Evolutionary conservation across 352 stramenopile species (phyloP).

Genomic region (Globisporangium sylvaticum): DNA sequence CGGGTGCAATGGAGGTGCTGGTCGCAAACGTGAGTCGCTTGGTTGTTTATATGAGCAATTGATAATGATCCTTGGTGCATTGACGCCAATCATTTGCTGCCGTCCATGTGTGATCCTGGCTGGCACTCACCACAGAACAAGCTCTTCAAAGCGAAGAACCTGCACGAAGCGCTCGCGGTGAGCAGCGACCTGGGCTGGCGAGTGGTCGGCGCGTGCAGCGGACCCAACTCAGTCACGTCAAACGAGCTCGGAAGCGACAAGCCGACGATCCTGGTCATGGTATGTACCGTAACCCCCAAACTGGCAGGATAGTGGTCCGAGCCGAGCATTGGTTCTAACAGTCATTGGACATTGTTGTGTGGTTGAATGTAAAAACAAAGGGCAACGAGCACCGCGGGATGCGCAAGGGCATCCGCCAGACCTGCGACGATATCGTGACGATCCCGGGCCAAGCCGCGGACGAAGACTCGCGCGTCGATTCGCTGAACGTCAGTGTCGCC

Average conservation of each 20-base stretch:
- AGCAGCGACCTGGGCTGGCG: slow-evolving; percentile 68
- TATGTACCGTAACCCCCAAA: slow-evolving; percentile 16
- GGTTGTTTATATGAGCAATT: too few relatives aligned
- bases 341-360: background rate
- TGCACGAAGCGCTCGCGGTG: slow-evolving; percentile 65
- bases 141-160: slow-evolving; percentile 59
- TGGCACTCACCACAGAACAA: slow-evolving; percentile 33
- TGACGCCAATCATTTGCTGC: too few relatives aligned
- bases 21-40: slow-evolving; percentile 57
- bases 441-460: slow-evolving; percentile 63
- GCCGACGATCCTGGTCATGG: slow-evolving; percentile 82
- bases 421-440: slow-evolving; percentile 67
- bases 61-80: too few relatives aligned
- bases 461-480: slow-evolving; percentile 67
- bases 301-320: background rate
- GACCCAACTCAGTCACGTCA: slow-evolving; percentile 63
- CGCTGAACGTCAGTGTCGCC: slow-evolving; percentile 78
- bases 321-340: background rate
- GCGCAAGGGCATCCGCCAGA: slow-evolving; percentile 65
- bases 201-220: slow-evolving; percentile 66
- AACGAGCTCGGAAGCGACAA: slow-evolving; percentile 39
- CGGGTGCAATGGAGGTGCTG: slow-evolving; percentile 68
- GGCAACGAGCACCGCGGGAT: slow-evolving; percentile 78
- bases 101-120: too few relatives aligned
- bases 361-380: slow-evolving; percentile 20